Evolutionary conservation across 2,329 filamentous ascomycete species (phyloP).

Genomic region (Volutella citrinella): DNA sequence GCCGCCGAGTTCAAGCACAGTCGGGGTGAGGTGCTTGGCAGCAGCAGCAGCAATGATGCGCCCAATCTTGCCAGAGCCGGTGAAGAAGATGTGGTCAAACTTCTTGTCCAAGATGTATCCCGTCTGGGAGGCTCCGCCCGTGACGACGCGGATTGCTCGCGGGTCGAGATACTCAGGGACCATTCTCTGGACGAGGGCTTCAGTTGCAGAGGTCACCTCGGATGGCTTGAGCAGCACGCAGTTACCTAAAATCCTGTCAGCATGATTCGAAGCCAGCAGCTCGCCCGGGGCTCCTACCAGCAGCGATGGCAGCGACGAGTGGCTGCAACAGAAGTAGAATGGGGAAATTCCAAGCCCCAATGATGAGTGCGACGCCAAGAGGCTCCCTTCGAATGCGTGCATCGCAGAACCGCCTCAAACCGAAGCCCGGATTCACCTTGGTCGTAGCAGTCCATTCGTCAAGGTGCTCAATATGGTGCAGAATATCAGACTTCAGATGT

Average conservation of each 20-base stretch:
- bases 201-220: constrained; percentile 32
- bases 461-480: too few relatives aligned
- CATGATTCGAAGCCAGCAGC: too few relatives aligned
- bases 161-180: constrained; percentile 41
- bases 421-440: too few relatives aligned
- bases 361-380: too few relatives aligned
- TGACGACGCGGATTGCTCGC: constrained; percentile 32
- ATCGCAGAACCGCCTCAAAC: too few relatives aligned
- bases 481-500: too few relatives aligned
- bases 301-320: constrained; percentile 40
- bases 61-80: constrained; percentile 36
- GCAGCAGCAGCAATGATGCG: constrained; percentile 37
- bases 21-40: constrained; percentile 43
- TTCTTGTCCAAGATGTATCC: constrained; percentile 32
- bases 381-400: too few relatives aligned
- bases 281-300: too few relatives aligned
- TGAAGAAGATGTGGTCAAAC: constrained; percentile 46
- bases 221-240: constrained; percentile 42
- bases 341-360: constrained; percentile 47
- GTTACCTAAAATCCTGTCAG: too few relatives aligned
- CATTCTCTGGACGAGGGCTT: constrained; percentile 37
- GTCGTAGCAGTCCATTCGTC: too few relatives aligned
- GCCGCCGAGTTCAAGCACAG: too few relatives aligned
- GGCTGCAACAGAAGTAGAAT: constrained; percentile 36
- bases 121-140: constrained; percentile 37